These are phyloP conservation scores for Hippophae tibetana DNA, from an alignment of 306 rosid species.

Conservation along the genomic window DNA sequence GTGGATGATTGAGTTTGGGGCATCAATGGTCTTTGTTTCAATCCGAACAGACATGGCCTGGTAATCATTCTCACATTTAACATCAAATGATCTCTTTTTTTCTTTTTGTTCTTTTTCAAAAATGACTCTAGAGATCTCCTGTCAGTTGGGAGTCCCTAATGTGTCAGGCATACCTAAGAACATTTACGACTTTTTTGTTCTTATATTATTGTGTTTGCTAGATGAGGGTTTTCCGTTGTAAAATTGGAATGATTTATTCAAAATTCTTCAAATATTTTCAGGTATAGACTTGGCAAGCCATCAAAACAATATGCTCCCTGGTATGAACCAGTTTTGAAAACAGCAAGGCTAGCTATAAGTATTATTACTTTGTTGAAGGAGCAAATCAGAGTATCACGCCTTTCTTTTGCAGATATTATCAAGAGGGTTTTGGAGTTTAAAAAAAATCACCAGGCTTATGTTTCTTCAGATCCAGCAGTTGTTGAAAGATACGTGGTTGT, in stretches of 20 bases:
- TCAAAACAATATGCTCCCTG: slow-evolving; percentile 87
- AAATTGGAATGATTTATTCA: not conserved
- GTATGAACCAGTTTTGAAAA: slow-evolving; percentile 73
- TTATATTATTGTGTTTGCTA: no score
- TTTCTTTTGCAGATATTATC: slow-evolving; percentile 66
- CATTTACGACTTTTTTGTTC: no score
- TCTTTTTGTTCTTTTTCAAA: not conserved
- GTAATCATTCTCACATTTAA: slow-evolving; percentile 33
- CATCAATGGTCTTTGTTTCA: slow-evolving; percentile 76
- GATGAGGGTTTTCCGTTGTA: not conserved
- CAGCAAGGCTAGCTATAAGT: slow-evolving; percentile 67
- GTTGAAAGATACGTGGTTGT: slow-evolving; percentile 82
- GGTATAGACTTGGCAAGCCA: slow-evolving; percentile 94
- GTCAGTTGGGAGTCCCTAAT: not conserved
- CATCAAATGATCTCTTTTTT: not conserved
- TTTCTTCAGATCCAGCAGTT: slow-evolving; percentile 57
- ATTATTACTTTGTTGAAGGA: slow-evolving; percentile 73
- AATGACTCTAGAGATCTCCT: not conserved
- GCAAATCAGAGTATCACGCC: slow-evolving; percentile 76
- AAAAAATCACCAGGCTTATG: slow-evolving; percentile 37
- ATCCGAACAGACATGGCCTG: slow-evolving; percentile 94
- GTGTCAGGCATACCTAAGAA: no score
- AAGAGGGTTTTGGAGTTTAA: slow-evolving; percentile 50
- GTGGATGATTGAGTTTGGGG: slow-evolving; percentile 94
- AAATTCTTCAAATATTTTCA: slow-evolving; percentile 22